Evolutionary conservation across 495 filamentous ascomycete species (phyloP), one percentile per base, ranked within the genome.

Genomic region (Neurospora sp.): DNA sequence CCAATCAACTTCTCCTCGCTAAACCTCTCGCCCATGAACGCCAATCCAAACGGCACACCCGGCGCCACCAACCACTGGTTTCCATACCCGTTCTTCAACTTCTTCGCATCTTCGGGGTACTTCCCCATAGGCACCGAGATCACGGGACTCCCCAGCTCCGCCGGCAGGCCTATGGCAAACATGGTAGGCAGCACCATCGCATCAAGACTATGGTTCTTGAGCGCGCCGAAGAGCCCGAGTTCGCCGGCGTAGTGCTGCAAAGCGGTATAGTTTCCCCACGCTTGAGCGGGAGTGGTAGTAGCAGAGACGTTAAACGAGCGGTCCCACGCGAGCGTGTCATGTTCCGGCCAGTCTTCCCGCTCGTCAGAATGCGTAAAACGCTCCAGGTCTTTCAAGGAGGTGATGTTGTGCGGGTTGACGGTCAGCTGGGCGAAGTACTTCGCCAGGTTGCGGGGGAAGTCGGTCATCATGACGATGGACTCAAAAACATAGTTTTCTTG

Each of bases 1-100:
- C 86, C 88, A 69, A 92, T 88, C 68, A 91, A 80, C 68, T 76
- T 83, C 70, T 80, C 82, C 79, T 89, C 86, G 68, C 83, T 85
- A 80, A 84, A 92, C 53, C 82, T 83, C 1, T 71, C 68, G 0
- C 88, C 90, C 70, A 89, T 75, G 78, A 92, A 91, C 41, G 72
- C 74, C 37, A 81, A 68, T 12, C 78, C 80, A 77, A 81, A 72
- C 44, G 70, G 74, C 40, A 73, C 40, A 20, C 53, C 71, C 27
- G 72, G 76, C 20, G 68, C 76, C 70, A n/a, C 71, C 18, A 48
- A 48, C 35, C 70, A 71, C 73, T 70, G 69, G 18, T 70, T 73
- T 40, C 76, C 72, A 42, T 73, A 70, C 8, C 38, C 31, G 6
- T 72, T 70, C 68, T 42, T 78, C 3, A 42, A 35, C 18, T 77